Base-by-base conservation (phyloP, 2,329 filamentous ascomycete species). In the Fusarium falciforme region DNA sequence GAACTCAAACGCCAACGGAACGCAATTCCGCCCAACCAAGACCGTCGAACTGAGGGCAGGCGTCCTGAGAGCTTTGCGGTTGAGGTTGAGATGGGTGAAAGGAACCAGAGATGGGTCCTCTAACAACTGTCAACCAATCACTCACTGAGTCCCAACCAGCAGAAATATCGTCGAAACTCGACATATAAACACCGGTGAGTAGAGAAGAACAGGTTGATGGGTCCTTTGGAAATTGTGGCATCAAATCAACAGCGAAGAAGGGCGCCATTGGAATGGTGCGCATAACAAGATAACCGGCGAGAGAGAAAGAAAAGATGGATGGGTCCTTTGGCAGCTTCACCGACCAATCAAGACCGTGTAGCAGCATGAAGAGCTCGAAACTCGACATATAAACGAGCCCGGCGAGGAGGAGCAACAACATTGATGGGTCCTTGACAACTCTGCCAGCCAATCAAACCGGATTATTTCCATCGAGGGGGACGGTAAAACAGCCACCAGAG, bases 391-490 rank as follows among this genome's bases (percentile, higher is more conserved):
- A 49, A 49, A 27, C 44, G 20, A 42, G 16, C 27, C 25, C 33
- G 35, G 42, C 40, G 47, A 31, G 29, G 33, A 31, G 20, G 17
- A 14, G 9, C 14, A 33, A 20, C 25, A 40, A 49, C 17, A 31
- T 63, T 17, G 17, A 61, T 58, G 47, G 38, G 62, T 57, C 47
- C 42, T 36, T 17, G 60, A 44, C 60, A 61, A 55, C 55, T 64
- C 57, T 61, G 66, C 27, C 60, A 22, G 25, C 59, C 27, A 63
- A 62, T 29, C 31, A 40, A 55, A 17, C 20, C 36, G 64, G 33
- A 27, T 40, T 11, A 9, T 20, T 4, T 49, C 12, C 6, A 12
- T 25, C n/a, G 11, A 29, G 14, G 31, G 49, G 52, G 57, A 22
- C 17, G 47, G 17, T 8, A 38, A n/a, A 25, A 20, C 25, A 14